Evolutionary conservation across 2,329 filamentous ascomycete genomes (phyloP).

Genomic region (Colletotrichum sp.): DNA sequence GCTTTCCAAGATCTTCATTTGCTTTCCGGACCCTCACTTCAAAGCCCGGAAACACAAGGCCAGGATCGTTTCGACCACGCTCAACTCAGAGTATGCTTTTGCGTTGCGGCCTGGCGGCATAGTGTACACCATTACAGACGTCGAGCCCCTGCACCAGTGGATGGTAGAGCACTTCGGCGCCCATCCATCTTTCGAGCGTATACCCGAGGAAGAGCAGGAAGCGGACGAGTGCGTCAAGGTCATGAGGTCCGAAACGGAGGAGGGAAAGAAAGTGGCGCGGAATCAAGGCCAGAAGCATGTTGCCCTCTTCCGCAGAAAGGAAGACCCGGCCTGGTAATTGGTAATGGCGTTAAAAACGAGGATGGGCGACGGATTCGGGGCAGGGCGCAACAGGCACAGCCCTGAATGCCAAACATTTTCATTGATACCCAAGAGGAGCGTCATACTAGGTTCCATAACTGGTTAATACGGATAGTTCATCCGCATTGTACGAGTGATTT

Average conservation of each 20-base stretch:
- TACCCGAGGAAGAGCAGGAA: constrained; percentile 71
- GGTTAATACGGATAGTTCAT: neutral
- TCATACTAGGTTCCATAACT: neutral
- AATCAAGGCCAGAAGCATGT: constrained; percentile 93
- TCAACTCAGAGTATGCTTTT: constrained; percentile 94
- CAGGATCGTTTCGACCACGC: constrained; percentile 84
- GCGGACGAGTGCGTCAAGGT: constrained; percentile 73
- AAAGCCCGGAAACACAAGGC: constrained; percentile 98
- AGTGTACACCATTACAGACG: constrained; percentile 96
- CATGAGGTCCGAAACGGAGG: constrained; percentile 88
- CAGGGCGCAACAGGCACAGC: neutral
- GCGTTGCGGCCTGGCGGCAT: constrained; percentile 82
- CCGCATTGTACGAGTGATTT: neutral
- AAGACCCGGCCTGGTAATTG: constrained; percentile 83
- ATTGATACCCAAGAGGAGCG: neutral
- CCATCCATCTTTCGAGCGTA: constrained; percentile 79
- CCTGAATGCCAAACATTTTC: neutral
- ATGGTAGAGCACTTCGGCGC: constrained; percentile 86
- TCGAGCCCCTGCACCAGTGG: constrained; percentile 92
- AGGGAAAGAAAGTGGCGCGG: constrained; percentile 93
- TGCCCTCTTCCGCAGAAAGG: constrained; percentile 81
- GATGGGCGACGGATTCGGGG: neutral
- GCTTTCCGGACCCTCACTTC: constrained; percentile 98
- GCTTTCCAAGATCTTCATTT: constrained; percentile 92
- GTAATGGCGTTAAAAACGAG: constrained; percentile 40